Conservation (phyloP, 352 stramenopile genomes). For the Pythium grandisporangium region DNA sequence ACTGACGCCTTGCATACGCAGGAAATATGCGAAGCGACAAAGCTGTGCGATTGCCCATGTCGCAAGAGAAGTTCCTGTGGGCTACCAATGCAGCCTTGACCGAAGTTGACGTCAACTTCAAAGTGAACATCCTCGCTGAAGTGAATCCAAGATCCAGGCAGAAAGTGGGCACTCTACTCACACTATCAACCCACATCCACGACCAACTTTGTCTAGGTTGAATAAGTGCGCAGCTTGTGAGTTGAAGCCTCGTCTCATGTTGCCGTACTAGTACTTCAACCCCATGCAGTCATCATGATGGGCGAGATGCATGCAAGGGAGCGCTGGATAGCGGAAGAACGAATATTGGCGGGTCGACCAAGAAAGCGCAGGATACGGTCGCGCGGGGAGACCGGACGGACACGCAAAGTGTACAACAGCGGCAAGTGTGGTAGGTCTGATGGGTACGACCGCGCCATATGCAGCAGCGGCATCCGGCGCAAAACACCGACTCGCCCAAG, state of each 20-base stretch:
- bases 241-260: constrained; percentile 1
- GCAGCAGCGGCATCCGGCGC: too few species aligned
- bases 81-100: constrained; percentile 3
- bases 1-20: neutral
- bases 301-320: neutral
- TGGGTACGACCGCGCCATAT: too few species aligned
- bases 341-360: constrained; percentile 5
- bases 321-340: neutral
- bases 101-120: constrained; percentile 1
- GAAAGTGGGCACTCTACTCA: constrained; percentile 4
- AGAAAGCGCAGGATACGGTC: constrained; percentile 11
- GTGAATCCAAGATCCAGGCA: too few species aligned
- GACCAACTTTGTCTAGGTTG: constrained; percentile 12
- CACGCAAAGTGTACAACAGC: constrained; percentile 3
- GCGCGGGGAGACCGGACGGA: constrained; percentile 6
- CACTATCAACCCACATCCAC: constrained; percentile 5
- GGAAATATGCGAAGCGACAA: constrained; percentile 14
- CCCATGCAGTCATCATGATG: constrained; percentile 5
- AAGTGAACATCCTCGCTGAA: too few species aligned
- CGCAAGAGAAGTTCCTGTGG: constrained; percentile 10
- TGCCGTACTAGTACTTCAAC: constrained; percentile 4
- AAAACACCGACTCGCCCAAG: too few species aligned
- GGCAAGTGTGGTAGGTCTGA: constrained; percentile 1
- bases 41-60: neutral
- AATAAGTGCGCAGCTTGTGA: constrained; percentile 9